Conservation (phyloP, 106 monocot species). For the Amphibolis antarctica region DNA sequence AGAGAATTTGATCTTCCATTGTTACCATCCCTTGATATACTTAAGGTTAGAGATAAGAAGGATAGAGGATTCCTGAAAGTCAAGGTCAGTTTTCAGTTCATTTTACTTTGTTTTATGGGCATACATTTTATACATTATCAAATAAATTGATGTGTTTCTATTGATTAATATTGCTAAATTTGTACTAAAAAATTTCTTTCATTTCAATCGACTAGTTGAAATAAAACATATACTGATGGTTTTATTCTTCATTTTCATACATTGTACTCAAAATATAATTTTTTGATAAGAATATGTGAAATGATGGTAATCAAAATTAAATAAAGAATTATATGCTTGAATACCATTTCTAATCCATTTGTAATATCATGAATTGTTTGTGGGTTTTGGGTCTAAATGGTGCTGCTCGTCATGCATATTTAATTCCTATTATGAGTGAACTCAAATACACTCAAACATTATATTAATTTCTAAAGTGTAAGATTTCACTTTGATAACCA, state of each 20-base stretch:
- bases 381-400: too few species aligned
- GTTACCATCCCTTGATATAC: slow-evolving; percentile 60
- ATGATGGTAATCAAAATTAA: neutral
- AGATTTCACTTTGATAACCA: too few species aligned
- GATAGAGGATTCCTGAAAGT: slow-evolving; percentile 77
- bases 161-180: neutral
- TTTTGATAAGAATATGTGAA: too few species aligned
- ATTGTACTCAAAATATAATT: neutral
- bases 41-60: slow-evolving; percentile 90
- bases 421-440: too few species aligned
- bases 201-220: too few species aligned
- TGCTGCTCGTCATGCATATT: too few species aligned
- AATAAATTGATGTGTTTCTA: neutral
- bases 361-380: too few species aligned
- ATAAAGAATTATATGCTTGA: neutral
- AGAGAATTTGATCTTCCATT: slow-evolving; percentile 65
- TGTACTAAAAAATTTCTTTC: too few species aligned
- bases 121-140: neutral
- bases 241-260: neutral
- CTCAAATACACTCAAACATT: too few species aligned
- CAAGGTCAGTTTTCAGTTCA: slow-evolving; percentile 32
- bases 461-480: too few species aligned
- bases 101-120: neutral
- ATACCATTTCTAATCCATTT: too few species aligned
- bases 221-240: neutral